Percentiles rank a stretch among this genome's conserved stretches.
phyloP scores from a whole-genome alignment of 2,329 filamentous ascomycete genomes.

The Trichoderma sp. region DNA sequence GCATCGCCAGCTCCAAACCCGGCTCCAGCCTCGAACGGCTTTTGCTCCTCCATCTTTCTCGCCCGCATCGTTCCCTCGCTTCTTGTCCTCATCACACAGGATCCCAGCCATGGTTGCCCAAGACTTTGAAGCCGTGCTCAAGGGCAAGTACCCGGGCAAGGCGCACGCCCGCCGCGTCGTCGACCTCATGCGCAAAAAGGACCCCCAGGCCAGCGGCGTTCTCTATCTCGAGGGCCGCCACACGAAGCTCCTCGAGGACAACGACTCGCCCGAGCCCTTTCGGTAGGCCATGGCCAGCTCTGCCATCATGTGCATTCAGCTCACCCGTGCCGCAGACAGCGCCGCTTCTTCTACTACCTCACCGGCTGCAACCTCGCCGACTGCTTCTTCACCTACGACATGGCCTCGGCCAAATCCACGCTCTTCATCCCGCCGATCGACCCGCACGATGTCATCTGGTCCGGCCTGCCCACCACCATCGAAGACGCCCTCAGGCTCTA shows the following conservation, averaged over 20 bases:
- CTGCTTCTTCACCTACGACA: constrained; percentile 78
- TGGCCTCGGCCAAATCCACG: constrained; percentile 69
- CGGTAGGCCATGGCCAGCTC: constrained; percentile 58
- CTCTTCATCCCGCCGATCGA: constrained; percentile 91
- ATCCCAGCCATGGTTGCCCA: constrained; percentile 38
- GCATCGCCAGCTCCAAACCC: background rate
- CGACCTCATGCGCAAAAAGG: constrained; percentile 69
- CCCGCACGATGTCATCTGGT: constrained; percentile 90
- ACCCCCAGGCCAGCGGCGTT: constrained; percentile 65
- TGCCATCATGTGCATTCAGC: background rate
- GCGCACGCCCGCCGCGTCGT: constrained; percentile 82
- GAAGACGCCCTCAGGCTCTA: constrained; percentile 75
- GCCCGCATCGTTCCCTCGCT: background rate
- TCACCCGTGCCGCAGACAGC: constrained; percentile 60
- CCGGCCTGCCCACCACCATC: constrained; percentile 76
- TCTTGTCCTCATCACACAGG: background rate
- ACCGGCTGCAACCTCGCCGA: constrained; percentile 82
- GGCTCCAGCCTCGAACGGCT: background rate
- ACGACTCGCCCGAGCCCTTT: constrained; percentile 80
- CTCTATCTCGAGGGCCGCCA: constrained; percentile 88
- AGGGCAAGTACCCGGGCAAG: constrained; percentile 79
- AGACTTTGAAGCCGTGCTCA: constrained; percentile 55
- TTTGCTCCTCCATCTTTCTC: background rate
- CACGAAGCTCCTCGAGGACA: constrained; percentile 83
- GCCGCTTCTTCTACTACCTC: constrained; percentile 92